Percentiles rank a stretch among this genome's conserved stretches.
phyloP scores from a whole-genome alignment of 805 yeast species.

The Candida pseudoglaebosa region DNA sequence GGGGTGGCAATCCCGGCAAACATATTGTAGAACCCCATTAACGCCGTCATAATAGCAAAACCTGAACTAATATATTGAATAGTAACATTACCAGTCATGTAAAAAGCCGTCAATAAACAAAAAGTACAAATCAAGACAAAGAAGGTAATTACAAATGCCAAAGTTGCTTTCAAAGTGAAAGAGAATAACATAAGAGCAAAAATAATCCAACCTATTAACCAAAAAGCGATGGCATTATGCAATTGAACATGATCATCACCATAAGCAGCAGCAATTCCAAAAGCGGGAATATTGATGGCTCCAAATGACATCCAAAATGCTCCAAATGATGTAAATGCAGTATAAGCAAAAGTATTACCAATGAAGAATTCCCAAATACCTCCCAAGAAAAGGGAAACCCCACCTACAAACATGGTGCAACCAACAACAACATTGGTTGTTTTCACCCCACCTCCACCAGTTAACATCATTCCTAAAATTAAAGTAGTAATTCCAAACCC shows the following conservation, averaged over 20 bases:
- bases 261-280: conserved; percentile 50
- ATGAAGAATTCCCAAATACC: conserved; percentile 49
- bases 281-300: conserved; percentile 48
- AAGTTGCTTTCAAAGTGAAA: conserved; percentile 51
- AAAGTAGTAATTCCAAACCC: conserved; percentile 47
- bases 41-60: conserved; percentile 51
- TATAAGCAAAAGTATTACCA: conserved; percentile 55
- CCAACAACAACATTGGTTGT: conserved; percentile 42
- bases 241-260: conserved; percentile 36
- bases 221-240: conserved; percentile 54
- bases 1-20: conserved; percentile 56
- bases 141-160: conserved; percentile 50
- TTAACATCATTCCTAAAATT: conserved; percentile 42
- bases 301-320: conserved; percentile 53
- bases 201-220: conserved; percentile 58
- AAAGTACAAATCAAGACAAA: conserved; percentile 52
- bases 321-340: conserved; percentile 51
- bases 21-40: conserved; percentile 57
- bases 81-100: conserved; percentile 40
- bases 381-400: conserved; percentile 45
- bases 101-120: conserved; percentile 48
- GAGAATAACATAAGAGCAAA: conserved; percentile 57
- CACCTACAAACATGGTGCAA: conserved; percentile 47
- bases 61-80: conserved; percentile 57
- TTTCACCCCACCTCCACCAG: conserved; percentile 45